Conservation (phyloP, 2,329 filamentous ascomycete species). For the Penicillium sp. region DNA sequence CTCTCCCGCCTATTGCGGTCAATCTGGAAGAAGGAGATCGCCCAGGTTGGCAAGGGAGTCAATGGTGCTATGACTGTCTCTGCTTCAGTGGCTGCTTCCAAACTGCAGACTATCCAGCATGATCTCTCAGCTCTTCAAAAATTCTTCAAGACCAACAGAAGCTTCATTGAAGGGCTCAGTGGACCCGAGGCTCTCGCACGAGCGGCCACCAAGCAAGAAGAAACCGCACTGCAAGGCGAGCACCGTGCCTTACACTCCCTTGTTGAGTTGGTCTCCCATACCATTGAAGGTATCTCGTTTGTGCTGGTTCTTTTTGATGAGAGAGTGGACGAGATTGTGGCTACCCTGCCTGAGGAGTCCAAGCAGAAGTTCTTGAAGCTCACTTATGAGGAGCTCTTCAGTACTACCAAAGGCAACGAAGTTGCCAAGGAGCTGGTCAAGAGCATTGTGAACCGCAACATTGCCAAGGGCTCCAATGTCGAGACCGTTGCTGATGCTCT, state of each 20-base stretch:
- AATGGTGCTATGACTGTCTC: slow-evolving; percentile 63
- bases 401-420: slow-evolving; percentile 74
- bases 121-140: slow-evolving; percentile 74
- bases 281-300: slow-evolving; percentile 95
- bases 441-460: slow-evolving; percentile 96
- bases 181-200: slow-evolving; percentile 82
- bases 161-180: slow-evolving; percentile 90
- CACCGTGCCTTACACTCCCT: slow-evolving; percentile 88
- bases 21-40: slow-evolving; percentile 80
- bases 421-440: slow-evolving; percentile 94
- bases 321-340: slow-evolving; percentile 81
- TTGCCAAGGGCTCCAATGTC: slow-evolving; percentile 93
- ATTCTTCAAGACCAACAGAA: slow-evolving; percentile 84
- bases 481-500: slow-evolving; percentile 97
- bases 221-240: slow-evolving; percentile 88
- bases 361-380: slow-evolving; percentile 70
- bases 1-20: slow-evolving; percentile 83
- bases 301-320: slow-evolving; percentile 94
- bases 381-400: slow-evolving; percentile 87
- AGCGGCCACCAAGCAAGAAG: slow-evolving; percentile 79
- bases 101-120: slow-evolving; percentile 74
- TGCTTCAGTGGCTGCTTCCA: slow-evolving; percentile 65
- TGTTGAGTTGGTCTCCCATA: slow-evolving; percentile 80
- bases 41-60: slow-evolving; percentile 55
- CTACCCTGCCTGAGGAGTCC: slow-evolving; percentile 68